Base-by-base conservation (phyloP, 495 filamentous ascomycete genomes). In the Pyrenula massariospora region DNA sequence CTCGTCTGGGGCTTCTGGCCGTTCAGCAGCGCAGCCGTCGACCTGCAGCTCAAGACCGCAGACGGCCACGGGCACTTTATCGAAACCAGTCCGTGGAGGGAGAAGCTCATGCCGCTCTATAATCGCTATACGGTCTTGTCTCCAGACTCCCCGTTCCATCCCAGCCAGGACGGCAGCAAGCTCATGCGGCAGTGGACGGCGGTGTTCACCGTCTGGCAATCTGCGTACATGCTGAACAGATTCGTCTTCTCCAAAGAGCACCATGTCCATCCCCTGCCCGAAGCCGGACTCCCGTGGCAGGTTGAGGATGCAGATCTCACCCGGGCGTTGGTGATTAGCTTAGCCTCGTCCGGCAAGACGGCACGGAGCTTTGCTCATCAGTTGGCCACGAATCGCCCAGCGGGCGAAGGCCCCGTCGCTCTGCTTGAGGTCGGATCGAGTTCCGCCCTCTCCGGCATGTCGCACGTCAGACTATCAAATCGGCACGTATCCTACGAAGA, bases 291-390 rank as follows among this genome's bases (percentile, higher is more conserved):
- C 0, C 59, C 60, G 1, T 80, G 79, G 70, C 69, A 59, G 0
- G 58, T 57, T 8, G 67, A 70, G 0, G 74, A 81, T 50, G 79
- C 70, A 3, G 69, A 78, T 56, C 57, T 84, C 0, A 63, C 71
- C 1, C 63, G 65, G 24, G 64, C 63, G 0, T 56, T 68, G 1
- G 60, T 81, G 10, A 53, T 81, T 12, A 60, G 58, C 42, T 66
- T 81, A 50, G 70, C 69, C 11, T 69, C 76, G 15, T 78, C 75
- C 20, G 73, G 73, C 1, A 82, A 82, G 63, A 77, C 74, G 21
- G 79, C 66, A 0, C 63, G 74, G 11, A 54, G 64, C 0, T 73
- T 78, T 59, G 68, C 75, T 5, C 66, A 71, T 42, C 61, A 68
- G 48, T 52, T 75, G n/a, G 20, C 66, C 10, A 52, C 63, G 19